Percentiles rank a stretch among this genome's conserved stretches.
Conservation (phyloP, 257 asterid species). For the Perilla frutescens region DNA sequence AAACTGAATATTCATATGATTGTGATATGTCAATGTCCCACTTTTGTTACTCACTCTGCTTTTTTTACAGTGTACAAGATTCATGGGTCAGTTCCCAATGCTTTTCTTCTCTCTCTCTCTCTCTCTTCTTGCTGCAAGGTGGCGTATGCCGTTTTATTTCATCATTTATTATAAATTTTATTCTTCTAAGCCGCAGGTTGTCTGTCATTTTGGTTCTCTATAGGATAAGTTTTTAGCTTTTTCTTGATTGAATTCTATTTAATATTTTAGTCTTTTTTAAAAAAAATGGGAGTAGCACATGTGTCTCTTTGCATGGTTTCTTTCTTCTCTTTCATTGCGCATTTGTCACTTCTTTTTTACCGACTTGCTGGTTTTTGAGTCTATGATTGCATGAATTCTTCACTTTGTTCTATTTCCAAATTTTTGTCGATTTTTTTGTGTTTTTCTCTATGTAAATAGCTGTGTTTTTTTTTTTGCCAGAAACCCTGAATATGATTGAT, state of each 20-base stretch:
- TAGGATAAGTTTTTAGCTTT: constrained; percentile 25
- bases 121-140: constrained; percentile 4
- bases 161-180: constrained; percentile 12
- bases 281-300: constrained; percentile 28
- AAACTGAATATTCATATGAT: constrained; percentile 41
- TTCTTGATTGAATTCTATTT: constrained; percentile 16
- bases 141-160: constrained; percentile 13
- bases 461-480: constrained; percentile 21
- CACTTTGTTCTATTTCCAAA: background rate
- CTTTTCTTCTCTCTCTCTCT: constrained; percentile 11
- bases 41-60: constrained; percentile 24
- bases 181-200: constrained; percentile 33
- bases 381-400: background rate
- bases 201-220: background rate
- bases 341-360: constrained; percentile 38
- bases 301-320: constrained; percentile 57
- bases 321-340: constrained; percentile 23
- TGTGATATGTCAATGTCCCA: constrained; percentile 26
- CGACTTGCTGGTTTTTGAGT: constrained; percentile 32
- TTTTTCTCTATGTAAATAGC: background rate
- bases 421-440: background rate
- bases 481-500: constrained; percentile 16
- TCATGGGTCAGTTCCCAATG: constrained; percentile 38
- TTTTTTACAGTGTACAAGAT: constrained; percentile 28
- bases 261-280: constrained; percentile 1